Conservation (phyloP, 306 rosid genomes). For the Quercus agrifolia region DNA sequence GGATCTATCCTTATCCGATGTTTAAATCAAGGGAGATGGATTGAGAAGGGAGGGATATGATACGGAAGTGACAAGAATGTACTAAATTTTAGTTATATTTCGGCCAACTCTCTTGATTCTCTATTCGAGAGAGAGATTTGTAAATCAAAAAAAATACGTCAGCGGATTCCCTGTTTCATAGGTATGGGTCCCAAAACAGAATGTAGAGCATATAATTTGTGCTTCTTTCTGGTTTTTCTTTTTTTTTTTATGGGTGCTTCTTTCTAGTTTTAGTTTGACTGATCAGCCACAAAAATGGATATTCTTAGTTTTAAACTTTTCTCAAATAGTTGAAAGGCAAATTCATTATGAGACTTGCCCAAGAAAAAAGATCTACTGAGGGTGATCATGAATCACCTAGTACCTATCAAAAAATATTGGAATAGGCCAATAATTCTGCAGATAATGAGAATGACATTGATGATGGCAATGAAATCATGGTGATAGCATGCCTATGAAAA, state of each 20-base stretch:
- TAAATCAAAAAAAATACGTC: not conserved
- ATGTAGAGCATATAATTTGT: not conserved
- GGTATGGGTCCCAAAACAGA: not conserved
- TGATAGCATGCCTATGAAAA: conserved; percentile 15
- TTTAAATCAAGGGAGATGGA: too few relatives aligned
- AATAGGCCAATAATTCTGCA: conserved; percentile 13
- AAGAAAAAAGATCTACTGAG: too few relatives aligned
- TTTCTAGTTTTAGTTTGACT: not conserved
- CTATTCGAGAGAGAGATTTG: too few relatives aligned
- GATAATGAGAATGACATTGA: conserved; percentile 34
- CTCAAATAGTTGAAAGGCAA: not conserved
- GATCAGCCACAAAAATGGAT: not conserved
- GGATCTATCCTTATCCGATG: not conserved
- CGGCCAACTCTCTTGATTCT: too few relatives aligned
- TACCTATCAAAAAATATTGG: not conserved
- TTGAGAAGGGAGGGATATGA: too few relatives aligned
- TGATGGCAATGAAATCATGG: conserved; percentile 16
- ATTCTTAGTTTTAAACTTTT: not conserved
- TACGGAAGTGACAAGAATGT: too few relatives aligned
- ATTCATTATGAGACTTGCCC: too few relatives aligned
- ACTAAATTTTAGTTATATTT: too few relatives aligned
- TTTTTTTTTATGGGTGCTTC: not conserved
- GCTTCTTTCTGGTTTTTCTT: not conserved
- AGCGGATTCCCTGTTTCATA: not conserved
- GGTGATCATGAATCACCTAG: not conserved